Evolutionary conservation across 116 monocot species (phyloP), one percentile per base, ranked within the genome.

Genomic region (Papilionanthe hybrid): DNA sequence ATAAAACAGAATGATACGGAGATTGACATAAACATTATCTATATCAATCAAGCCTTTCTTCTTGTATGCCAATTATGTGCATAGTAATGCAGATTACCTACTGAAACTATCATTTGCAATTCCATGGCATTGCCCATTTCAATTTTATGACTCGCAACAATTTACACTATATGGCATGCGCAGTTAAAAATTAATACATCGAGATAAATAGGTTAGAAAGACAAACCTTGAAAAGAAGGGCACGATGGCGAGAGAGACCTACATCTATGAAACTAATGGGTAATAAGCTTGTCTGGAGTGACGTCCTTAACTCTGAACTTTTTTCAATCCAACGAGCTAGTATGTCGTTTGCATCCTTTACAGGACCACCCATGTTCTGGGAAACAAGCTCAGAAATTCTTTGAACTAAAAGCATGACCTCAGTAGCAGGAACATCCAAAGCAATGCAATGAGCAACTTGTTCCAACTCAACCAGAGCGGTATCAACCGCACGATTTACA

Each of bases 141-240:
- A 53, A 53, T 53, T 53, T 53, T 53, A 13, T 53, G 15, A 53
- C 53, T 17, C 17, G 17, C 53, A 53, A 25, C 65, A 65, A 65
- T 65, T 65, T 65, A 27, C 27, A 65, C 27, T 65, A 27, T 23
- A 63, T 27, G 17, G 8, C 65, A 65, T 25, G 25, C 9, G 65
- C 22, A 65, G 65, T 27, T 10, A 65, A 65, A 65, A 22, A 9
- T 9, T 1, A 8, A 63, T 1, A 65, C 27, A 65, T 65, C 27
- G 11, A 18, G 37, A 71, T 71, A 71, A 71, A 5, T 17, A 32
- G 15, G 29, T 13, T 17, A 41, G 29, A 32, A 71, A 41, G 25
- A 73, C 75, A 76, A 74, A 98, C 99, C 99, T 99, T 99, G 86
- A 99, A 99, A 81, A 99, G 93, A 72, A 99, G 90, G 49, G 99